Percentiles rank a stretch among this genome's conserved stretches.
phyloP scores from a whole-genome alignment of 1,284 basidiomycete genomes.

The Cystobasidiaceae sp. region DNA sequence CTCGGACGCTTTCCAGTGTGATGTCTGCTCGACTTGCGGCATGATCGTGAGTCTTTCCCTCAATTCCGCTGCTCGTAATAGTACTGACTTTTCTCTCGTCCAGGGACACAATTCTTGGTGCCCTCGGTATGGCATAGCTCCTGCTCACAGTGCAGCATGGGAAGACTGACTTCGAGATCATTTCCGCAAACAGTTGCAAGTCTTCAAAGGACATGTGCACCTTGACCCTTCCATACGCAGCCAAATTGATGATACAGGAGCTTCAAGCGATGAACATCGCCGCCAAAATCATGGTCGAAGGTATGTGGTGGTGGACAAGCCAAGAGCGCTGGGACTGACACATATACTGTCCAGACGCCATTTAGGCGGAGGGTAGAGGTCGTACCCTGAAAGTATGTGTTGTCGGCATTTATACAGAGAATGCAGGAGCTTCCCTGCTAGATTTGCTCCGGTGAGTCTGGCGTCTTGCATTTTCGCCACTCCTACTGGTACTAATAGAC shows the following conservation, averaged over 20 bases:
- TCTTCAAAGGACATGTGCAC: conserved; percentile 92
- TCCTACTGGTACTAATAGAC: too few species aligned
- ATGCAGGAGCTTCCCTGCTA: too few species aligned
- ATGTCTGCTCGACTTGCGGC: conserved; percentile 87
- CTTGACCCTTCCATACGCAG: conserved; percentile 96
- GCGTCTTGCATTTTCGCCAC: too few species aligned
- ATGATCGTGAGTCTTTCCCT: conserved; percentile 97
- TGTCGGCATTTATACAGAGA: too few species aligned
- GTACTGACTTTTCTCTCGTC: conserved; percentile 51
- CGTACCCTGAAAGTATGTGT: too few species aligned
- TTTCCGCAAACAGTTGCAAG: conserved; percentile 64
- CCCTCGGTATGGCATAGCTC: conserved; percentile 55
- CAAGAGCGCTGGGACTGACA: too few species aligned
- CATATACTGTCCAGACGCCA: too few species aligned
- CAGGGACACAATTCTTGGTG: conserved; percentile 89
- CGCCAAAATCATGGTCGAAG: too few species aligned
- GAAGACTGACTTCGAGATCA: conserved; percentile 11
- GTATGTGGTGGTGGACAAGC: too few species aligned
- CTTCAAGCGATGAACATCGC: conserved; percentile 49
- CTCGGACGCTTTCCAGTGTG: conserved; percentile 59
- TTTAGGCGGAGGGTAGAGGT: too few species aligned
- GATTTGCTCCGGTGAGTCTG: too few species aligned
- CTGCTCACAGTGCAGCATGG: too few species aligned
- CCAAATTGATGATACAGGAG: conserved; percentile 90
- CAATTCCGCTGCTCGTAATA: conserved; percentile 90